A percentile compares a stretch with the other conserved stretches of the same genome.
Evolutionary conservation across 768 basidiomycete species (phyloP).

Genomic region (Rossbeevera mucosa): DNA sequence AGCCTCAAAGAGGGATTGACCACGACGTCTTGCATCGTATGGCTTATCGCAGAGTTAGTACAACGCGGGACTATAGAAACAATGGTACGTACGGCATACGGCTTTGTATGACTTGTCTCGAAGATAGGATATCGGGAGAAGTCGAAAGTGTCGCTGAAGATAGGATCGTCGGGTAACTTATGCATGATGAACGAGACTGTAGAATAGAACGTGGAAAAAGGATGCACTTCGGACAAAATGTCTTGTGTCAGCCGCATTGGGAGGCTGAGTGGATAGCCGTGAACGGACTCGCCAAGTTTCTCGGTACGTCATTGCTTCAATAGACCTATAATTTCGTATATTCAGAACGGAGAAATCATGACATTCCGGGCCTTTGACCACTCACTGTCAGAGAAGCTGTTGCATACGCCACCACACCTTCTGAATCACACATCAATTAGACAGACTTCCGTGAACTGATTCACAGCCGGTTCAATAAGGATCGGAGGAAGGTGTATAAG

Average conservation of each 20-base stretch:
- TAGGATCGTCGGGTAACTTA: slow-evolving; percentile 6
- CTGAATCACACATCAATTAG: neutral
- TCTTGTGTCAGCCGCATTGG: slow-evolving; percentile 13
- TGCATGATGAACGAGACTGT: neutral
- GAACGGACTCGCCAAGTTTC: neutral
- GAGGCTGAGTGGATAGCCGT: slow-evolving; percentile 6
- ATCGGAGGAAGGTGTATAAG: slow-evolving; percentile 1
- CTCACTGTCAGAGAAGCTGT: neutral
- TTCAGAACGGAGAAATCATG: neutral
- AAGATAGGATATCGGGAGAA: slow-evolving; percentile 11
- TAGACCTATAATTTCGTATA: neutral
- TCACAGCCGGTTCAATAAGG: neutral
- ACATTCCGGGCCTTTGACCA: neutral
- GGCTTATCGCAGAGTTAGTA: neutral
- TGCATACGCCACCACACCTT: neutral
- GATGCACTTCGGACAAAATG: neutral
- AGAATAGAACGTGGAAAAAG: neutral
- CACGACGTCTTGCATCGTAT: neutral
- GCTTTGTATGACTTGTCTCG: neutral
- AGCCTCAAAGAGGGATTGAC: neutral
- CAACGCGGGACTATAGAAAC: neutral
- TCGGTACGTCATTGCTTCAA: neutral
- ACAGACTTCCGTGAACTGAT: neutral
- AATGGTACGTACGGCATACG: slow-evolving; percentile 6
- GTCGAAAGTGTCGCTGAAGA: slow-evolving; percentile 21